Conservation (phyloP, 2,329 filamentous ascomycete genomes). For the Diaporthe nobilis region DNA sequence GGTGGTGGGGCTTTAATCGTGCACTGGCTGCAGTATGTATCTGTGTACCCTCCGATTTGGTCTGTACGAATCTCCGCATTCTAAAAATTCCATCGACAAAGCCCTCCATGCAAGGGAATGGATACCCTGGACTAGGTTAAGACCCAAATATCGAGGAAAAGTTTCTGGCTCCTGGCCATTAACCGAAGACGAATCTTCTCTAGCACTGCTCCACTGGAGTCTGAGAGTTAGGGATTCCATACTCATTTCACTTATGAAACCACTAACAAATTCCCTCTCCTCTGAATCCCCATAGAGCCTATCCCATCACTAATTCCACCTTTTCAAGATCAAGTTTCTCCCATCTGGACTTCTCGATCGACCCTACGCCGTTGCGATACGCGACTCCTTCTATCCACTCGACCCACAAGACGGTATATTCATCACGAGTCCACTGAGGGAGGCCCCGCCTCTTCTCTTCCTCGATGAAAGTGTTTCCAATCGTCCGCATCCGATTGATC, state of each 20-base stretch:
- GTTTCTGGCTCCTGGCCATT: background rate
- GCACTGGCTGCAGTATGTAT: too few relatives aligned
- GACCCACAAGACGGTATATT: conserved; percentile 1
- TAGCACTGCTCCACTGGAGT: background rate
- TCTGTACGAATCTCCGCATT: too few relatives aligned
- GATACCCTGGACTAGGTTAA: background rate
- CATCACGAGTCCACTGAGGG: background rate
- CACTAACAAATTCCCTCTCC: background rate
- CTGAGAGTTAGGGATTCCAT: background rate
- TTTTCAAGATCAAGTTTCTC: background rate
- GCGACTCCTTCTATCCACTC: background rate
- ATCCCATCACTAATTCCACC: background rate
- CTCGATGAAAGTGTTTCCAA: background rate
- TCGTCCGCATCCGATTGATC: background rate
- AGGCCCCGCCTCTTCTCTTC: background rate
- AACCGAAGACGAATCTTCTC: background rate
- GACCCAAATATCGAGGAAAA: background rate
- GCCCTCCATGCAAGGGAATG: background rate
- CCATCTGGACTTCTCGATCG: background rate
- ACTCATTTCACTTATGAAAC: too few relatives aligned
- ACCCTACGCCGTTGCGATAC: background rate
- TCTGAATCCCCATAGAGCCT: too few relatives aligned
- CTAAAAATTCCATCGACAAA: background rate
- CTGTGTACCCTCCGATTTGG: too few relatives aligned
- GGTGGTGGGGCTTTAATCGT: too few relatives aligned